phyloP scores from a whole-genome alignment of 345 rosid genomes.

The Eucalyptus tenuipes region DNA sequence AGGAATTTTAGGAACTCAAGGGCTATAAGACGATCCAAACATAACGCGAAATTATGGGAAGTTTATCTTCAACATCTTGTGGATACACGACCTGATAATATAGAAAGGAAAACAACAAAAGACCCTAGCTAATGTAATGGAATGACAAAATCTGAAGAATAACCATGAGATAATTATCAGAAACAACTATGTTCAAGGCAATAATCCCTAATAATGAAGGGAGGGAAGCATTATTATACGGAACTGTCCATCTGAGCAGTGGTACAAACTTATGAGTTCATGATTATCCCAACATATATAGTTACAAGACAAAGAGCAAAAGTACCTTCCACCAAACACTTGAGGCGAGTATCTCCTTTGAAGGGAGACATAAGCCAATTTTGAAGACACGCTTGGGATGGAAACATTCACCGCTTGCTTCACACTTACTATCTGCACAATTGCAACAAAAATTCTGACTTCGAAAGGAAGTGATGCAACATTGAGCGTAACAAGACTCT shows the following conservation, averaged over 20 bases:
- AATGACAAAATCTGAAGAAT: neutral
- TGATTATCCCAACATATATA: neutral
- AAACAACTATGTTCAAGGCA: neutral
- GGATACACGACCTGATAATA: neutral
- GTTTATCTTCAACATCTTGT: neutral
- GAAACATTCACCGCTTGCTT: conserved; percentile 4
- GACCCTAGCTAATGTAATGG: neutral
- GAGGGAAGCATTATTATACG: neutral
- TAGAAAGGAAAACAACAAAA: neutral
- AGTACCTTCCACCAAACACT: conserved; percentile 6
- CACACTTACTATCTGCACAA: conserved; percentile 22
- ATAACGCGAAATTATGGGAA: neutral
- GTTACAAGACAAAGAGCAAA: neutral
- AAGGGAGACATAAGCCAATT: conserved; percentile 11
- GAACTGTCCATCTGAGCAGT: neutral
- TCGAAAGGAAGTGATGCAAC: neutral
- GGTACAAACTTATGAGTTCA: neutral
- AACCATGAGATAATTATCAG: neutral
- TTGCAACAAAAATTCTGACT: neutral
- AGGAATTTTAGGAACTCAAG: neutral
- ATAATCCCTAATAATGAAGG: neutral
- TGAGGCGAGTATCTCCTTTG: neutral
- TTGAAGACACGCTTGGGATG: conserved; percentile 7
- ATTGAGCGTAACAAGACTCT: neutral
- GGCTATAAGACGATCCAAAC: neutral